Conservation (phyloP, 106 monocot genomes). For the Dendrobium chrysotoxum region DNA sequence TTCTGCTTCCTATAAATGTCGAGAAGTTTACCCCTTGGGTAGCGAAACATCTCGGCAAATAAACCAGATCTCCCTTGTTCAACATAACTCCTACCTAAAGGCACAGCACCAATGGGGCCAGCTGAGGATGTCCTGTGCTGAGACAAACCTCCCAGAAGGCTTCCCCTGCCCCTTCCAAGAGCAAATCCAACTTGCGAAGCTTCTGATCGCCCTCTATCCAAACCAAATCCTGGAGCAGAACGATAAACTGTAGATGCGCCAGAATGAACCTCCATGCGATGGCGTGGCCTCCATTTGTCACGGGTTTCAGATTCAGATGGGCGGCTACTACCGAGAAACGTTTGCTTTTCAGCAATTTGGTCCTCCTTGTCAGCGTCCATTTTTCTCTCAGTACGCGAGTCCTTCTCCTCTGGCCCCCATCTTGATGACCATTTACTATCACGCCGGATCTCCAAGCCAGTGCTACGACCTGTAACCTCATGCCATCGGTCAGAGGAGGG, state of each 20-base stretch:
- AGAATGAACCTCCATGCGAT: slow-evolving; percentile 68
- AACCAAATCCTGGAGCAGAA: slow-evolving; percentile 86
- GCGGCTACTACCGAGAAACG: slow-evolving; percentile 32
- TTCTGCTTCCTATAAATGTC: slow-evolving; percentile 85
- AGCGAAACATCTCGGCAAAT: slow-evolving; percentile 35
- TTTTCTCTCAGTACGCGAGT: slow-evolving; percentile 59
- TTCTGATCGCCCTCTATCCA: slow-evolving; percentile 60
- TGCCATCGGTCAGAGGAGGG: slow-evolving; percentile 54
- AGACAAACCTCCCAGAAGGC: slow-evolving; percentile 11
- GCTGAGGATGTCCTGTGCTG: slow-evolving; percentile 16
- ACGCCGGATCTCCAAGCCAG: slow-evolving; percentile 49
- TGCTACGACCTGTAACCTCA: slow-evolving; percentile 48
- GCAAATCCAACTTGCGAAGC: slow-evolving; percentile 56
- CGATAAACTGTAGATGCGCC: slow-evolving; percentile 41
- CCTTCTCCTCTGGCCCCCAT: slow-evolving; percentile 96
- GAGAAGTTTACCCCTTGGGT: slow-evolving; percentile 94
- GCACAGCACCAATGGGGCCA: slow-evolving; percentile 59
- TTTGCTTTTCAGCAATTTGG: slow-evolving; percentile 48
- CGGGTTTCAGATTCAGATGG: slow-evolving; percentile 66
- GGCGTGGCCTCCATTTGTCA: slow-evolving; percentile 99
- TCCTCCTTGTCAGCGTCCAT: slow-evolving; percentile 65
- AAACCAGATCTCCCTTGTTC: slow-evolving; percentile 21
- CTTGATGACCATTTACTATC: slow-evolving; percentile 96
- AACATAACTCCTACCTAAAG: slow-evolving; percentile 19
- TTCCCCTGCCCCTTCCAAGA: slow-evolving; percentile 77